Base-by-base conservation (phyloP, 805 yeast species). In the Candida endomychidarum region DNA sequence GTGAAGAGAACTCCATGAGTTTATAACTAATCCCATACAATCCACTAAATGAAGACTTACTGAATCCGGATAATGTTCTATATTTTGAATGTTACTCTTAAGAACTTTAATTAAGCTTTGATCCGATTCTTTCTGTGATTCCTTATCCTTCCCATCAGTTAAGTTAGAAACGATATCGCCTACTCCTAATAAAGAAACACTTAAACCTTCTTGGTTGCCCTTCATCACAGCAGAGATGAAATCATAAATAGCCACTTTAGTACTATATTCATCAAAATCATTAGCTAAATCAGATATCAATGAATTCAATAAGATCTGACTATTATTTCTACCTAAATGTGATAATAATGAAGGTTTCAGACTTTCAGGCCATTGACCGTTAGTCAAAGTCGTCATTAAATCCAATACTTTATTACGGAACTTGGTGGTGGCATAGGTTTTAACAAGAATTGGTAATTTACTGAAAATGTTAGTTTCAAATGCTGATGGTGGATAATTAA, bases 321-420 rank as follows among this genome's bases (percentile, higher is more conserved):
- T 75, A 48, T 77, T 73, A 14, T 72, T 67, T n/a, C 74, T 67
- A 3, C 95, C 93, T 39, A 91, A 63, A 56, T 87, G 87, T 0
- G 97, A 85, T 27, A 91, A 67, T 34, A 91, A 63, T 0, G 96
- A 88, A 3, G 96, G 95, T 23, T 81, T 76, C n/a, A 48, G 38
- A 19, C 77, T 80, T 4, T 65, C 63, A 5, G 68, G 67, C 82
- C 86, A 79, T 2, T 54, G 61, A 0, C 80, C 80, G 30, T 67
- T 69, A 1, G 85, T 79, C 29, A 86, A 57, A 4, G 74, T 65
- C 4, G 82, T 75, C 12, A 87, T 58, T 25, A 88, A 55, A 28
- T 72, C 73, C 23, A 86, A 60, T 1, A 86, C 66, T 8, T 65
- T 64, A 22, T 61, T 58, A 43, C 87, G 75, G 42, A 81, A 63